Base-by-base conservation (phyloP, 2,329 filamentous ascomycete genomes). In the Ceratocystis diversiconidia region DNA sequence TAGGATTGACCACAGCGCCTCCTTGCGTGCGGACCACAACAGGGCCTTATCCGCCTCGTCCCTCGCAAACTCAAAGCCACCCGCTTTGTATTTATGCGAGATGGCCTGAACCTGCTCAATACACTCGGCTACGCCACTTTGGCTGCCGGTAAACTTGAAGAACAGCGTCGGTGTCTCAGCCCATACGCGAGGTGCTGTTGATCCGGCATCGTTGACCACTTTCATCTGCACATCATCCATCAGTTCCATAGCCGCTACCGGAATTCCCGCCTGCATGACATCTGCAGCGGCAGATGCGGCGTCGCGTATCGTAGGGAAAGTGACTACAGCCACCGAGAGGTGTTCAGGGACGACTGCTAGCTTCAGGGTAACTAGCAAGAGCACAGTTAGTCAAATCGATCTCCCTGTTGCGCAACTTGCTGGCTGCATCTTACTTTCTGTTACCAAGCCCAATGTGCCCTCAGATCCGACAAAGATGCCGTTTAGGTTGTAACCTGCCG, bases 161-260 rank as follows among this genome's bases (percentile, higher is more conserved):
- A 92, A 92, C 12, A 92, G 79, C 1, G 89, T 92, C 0, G 89
- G 88, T 65, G 81, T 75, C 74, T 92, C 89, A 70, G 86, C 82
- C 89, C 89, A 92, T 55, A 83, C 82, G 5, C 82, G 77, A 17
- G 85, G 85, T 6, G 83, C 81, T 0, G 87, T 90, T 3, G 84
- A 83, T 0, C 87, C 86, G 10, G 86, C 83, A 64, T 85, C 79
- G 75, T 94, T 94, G 72, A 94, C 85, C 0, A 92, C 87, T 69
- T 79, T 82, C 89, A 94, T 94, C 74, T 92, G 88, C 2, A 92
- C 87, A 66, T 94, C 89, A 72, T 94, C 89, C 87, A 94, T 90
- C 70, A 94, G 85, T 75, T 94, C 89, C 83, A 92, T 87, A 2
- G 87, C 87, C 0, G 86, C 87, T 5, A 92, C 81, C 0, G 86